Evolutionary conservation across 192 early-diverging fungal species (phyloP).

Genomic region (Linnemannia elongata): DNA sequence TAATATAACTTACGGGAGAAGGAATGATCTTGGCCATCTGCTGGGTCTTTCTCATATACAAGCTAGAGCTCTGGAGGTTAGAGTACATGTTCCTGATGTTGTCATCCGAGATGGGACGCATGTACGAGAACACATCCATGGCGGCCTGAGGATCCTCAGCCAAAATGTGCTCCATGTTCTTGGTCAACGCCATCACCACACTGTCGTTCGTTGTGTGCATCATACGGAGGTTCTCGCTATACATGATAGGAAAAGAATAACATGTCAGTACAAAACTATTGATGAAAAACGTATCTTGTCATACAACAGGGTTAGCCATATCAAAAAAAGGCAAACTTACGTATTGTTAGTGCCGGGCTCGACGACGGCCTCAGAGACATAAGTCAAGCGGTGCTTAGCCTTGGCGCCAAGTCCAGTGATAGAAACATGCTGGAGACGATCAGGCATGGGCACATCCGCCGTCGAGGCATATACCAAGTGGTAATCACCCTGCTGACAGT

Average conservation of each 20-base stretch:
- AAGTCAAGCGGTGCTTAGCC: constrained; percentile 54
- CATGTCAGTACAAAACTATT: background rate
- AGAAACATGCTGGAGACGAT: constrained; percentile 40
- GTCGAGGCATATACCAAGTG: constrained; percentile 54
- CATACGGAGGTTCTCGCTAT: constrained; percentile 42
- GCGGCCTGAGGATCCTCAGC: constrained; percentile 37
- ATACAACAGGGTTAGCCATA: no score
- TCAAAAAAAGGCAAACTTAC: constrained; percentile 1
- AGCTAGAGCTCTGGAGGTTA: constrained; percentile 60
- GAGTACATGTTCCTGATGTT: constrained; percentile 56
- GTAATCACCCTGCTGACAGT: constrained; percentile 54
- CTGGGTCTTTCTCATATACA: constrained; percentile 58
- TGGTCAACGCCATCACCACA: constrained; percentile 44
- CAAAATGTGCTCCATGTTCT: constrained; percentile 41
- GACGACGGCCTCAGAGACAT: constrained; percentile 32
- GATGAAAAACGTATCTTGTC: no score
- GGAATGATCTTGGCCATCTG: constrained; percentile 69
- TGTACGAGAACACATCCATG: constrained; percentile 60
- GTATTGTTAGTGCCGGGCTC: constrained; percentile 33
- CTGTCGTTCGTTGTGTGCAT: constrained; percentile 56
- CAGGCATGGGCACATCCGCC: constrained; percentile 24
- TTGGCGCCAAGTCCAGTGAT: constrained; percentile 51
- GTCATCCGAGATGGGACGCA: constrained; percentile 57
- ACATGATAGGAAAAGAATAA: background rate
- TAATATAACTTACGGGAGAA: constrained; percentile 53